These are phyloP conservation scores for Piedraia hortae DNA, from an alignment of 2,329 filamentous ascomycete genomes.

Conservation along the genomic window DNA sequence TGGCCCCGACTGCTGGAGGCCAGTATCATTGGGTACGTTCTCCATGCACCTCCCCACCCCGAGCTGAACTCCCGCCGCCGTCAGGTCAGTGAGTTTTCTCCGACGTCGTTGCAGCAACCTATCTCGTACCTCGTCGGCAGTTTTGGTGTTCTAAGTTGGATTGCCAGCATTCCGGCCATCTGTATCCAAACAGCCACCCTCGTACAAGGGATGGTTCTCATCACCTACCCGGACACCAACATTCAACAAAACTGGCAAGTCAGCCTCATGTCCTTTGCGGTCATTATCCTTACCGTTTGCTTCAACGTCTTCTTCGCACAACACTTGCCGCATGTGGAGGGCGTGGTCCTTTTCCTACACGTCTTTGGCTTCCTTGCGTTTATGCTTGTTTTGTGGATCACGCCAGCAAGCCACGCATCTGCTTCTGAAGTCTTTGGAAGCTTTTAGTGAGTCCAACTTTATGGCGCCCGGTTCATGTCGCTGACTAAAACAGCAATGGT, in stretches of 20 bases:
- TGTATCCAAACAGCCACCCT: slow-evolving; percentile 1
- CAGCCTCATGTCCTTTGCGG: slow-evolving; percentile 7
- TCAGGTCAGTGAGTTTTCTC: neutral
- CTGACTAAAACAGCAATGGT: too few species aligned
- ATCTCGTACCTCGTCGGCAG: slow-evolving; percentile 1
- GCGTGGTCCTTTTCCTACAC: slow-evolving; percentile 9
- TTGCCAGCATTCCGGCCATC: slow-evolving; percentile 1
- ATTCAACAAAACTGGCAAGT: slow-evolving; percentile 1
- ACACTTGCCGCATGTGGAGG: slow-evolving; percentile 8
- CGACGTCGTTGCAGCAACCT: neutral
- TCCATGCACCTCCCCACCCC: too few species aligned
- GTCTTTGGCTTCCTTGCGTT: slow-evolving; percentile 10
- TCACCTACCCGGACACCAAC: neutral
- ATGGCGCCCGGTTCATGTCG: too few species aligned
- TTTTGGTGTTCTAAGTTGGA: slow-evolving; percentile 1
- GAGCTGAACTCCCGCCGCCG: too few species aligned
- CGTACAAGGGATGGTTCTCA: slow-evolving; percentile 1
- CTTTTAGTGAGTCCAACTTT: slow-evolving; percentile 7
- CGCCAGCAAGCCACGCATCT: too few species aligned
- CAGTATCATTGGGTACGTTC: slow-evolving; percentile 1
- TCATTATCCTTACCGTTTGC: slow-evolving; percentile 13
- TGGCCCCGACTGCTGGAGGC: slow-evolving; percentile 1
- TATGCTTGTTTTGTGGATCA: slow-evolving; percentile 9
- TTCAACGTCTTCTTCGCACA: slow-evolving; percentile 11
- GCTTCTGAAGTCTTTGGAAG: slow-evolving; percentile 10